Evolutionary conservation across 2,329 filamentous ascomycete species (phyloP).

Genomic region (Saccharata proteae): DNA sequence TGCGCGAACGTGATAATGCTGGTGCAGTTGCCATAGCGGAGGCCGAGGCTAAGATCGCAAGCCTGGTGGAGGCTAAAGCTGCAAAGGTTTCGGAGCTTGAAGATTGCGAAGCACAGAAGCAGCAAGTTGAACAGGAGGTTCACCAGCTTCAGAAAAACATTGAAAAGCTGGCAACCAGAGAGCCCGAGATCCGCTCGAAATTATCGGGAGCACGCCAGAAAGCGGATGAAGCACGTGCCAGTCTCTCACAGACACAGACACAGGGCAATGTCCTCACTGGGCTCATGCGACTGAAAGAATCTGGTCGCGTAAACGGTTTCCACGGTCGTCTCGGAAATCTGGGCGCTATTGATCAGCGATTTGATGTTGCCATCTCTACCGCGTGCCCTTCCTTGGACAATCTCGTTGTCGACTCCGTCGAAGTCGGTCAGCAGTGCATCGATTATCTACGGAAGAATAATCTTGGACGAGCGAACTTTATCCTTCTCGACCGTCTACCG

Average conservation of each 20-base stretch:
- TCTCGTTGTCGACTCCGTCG: constrained; percentile 92
- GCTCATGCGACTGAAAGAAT: constrained; percentile 88
- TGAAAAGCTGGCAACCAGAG: constrained; percentile 58
- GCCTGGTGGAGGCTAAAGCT: constrained; percentile 58
- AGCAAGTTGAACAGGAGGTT: constrained; percentile 60
- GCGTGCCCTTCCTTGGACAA: constrained; percentile 87
- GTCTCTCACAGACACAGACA: constrained; percentile 78
- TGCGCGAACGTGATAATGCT: constrained; percentile 79
- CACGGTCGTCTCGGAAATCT: constrained; percentile 90
- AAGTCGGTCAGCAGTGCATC: constrained; percentile 94
- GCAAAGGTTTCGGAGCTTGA: constrained; percentile 65
- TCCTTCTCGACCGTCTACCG: constrained; percentile 80
- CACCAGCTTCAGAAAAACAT: constrained; percentile 61
- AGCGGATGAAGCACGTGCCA: constrained; percentile 88
- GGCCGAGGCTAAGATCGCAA: constrained; percentile 63
- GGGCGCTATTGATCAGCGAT: constrained; percentile 83
- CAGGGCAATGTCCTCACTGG: constrained; percentile 86
- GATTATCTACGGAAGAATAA: constrained; percentile 97
- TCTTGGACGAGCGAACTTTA: constrained; percentile 91
- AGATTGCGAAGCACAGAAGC: constrained; percentile 60
- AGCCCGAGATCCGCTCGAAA: constrained; percentile 70
- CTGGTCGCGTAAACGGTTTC: constrained; percentile 92
- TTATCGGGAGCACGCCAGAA: constrained; percentile 86
- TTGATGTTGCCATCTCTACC: constrained; percentile 96
- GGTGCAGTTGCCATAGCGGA: constrained; percentile 77